Base-by-base conservation (phyloP, 768 basidiomycete genomes). In the Cystobasidium ongulense region DNA sequence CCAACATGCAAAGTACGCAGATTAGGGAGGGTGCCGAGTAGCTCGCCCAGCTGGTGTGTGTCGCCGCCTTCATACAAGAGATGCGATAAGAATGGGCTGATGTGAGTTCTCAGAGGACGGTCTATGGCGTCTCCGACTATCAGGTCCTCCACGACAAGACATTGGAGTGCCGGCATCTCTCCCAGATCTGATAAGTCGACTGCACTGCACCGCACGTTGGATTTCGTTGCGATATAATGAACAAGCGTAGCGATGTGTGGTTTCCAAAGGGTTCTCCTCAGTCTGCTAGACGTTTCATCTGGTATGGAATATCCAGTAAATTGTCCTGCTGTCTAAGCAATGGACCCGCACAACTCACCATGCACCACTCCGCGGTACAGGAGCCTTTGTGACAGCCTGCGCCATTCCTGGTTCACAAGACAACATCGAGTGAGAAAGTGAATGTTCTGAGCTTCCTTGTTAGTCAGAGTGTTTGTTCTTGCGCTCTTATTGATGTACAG, bases 1-100 rank as follows among this genome's bases (percentile, higher is more conserved):
- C 57, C 57, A 59, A 59, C 57, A 23, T 64, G 63, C 18, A 64
- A 27, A 27, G 17, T 39, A 13, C 11, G 11, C 11, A 64, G 63
- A 11, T 38, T 25, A 18, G 63, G 63, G 7, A 64, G 25, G 5
- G 25, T 11, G 3, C 13, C n/a, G n/a, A 64, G 63, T 7, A 46
- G 25, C 63, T 64, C 27, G 25, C 36, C 63, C 38, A 64, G 35
- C 35, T 36, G 38, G 18, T 25, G 23, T 2, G 27, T 64, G 18
- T 38, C 36, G 33, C 63, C 63, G 63, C 41, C 63, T 46, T 39
- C 27, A 25, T 64, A 64, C 23, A 64, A 35, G 36, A 64, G 63
- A 36, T 64, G 63, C 33, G 15, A 7, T 23, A 64, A 35, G 11
- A 13, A 5, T 2, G 57, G 8, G 13, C 29, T 5, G 17, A 27